Base-by-base conservation (phyloP, 2,329 filamentous ascomycete species). In the Aspergillus transmontanensis region DNA sequence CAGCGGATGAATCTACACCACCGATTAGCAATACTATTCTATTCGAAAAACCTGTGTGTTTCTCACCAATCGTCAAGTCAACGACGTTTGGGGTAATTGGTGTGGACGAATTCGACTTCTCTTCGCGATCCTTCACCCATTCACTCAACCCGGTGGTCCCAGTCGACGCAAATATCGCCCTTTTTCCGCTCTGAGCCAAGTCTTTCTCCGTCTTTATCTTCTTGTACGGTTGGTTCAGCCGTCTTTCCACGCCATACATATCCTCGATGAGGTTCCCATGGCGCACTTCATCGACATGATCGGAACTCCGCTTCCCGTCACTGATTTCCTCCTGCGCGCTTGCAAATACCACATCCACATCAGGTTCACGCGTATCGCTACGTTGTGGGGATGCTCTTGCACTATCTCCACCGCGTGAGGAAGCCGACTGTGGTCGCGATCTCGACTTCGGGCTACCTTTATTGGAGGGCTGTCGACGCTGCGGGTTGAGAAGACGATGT, bases 181-280 rank as follows among this genome's bases (percentile, higher is more conserved):
- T 83, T 45, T 77, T 77, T 26, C 78, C 71, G 21, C 80, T 74
- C 55, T 81, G 75, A 53, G 83, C 74, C 55, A 83, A 79, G 23
- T 78, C 73, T 16, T 84, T 80, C 10, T 74, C 67, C 45, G 85
- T 76, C 73, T 88, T 93, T 59, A 87, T 79, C 58, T 88, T 88
- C 78, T 94, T 94, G 32, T 83, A 80, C 23, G 90, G 87, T 72
- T 75, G 83, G 66, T 72, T 81, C 70, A 82, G 81, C 30, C 93
- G 90, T 58, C 89, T 85, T 68, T 91, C 85, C 16, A 96, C 86
- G 68, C 90, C 89, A 74, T 94, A 92, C 74, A 93, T 83, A 36
- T 87, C 86, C 76, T 96, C 92, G 53, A 96, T 87, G 80, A 93
- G 60, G 50, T 67, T 73, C 16, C 69, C 63, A 21, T 71, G 70